A percentile compares a stretch with the other conserved stretches of the same genome.
Evolutionary conservation across 1,284 basidiomycete genomes (phyloP).

Genomic region (Coniferiporia sulphurascens): DNA sequence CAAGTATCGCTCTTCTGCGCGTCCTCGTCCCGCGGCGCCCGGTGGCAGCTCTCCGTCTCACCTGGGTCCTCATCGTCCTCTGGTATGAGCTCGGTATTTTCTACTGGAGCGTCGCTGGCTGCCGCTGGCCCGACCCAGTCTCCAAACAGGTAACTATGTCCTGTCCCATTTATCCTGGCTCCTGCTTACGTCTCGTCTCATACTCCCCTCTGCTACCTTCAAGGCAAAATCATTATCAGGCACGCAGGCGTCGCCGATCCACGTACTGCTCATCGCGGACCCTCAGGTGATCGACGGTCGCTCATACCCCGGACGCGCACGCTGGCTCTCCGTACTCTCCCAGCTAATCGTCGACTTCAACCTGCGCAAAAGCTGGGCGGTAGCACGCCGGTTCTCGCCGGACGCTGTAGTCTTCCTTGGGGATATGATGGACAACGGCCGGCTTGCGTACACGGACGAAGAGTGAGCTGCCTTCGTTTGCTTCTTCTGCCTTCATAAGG

Average conservation of each 20-base stretch:
- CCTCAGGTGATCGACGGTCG: constrained; percentile 64
- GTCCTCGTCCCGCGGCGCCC: background rate
- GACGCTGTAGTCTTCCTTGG: constrained; percentile 78
- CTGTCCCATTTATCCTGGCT: background rate
- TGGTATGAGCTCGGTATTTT: constrained; percentile 69
- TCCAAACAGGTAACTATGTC: constrained; percentile 16
- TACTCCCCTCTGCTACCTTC: background rate
- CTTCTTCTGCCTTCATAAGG: background rate
- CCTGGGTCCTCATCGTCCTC: constrained; percentile 57
- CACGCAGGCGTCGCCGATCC: constrained; percentile 36
- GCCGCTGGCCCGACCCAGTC: constrained; percentile 46
- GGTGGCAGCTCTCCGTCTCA: constrained; percentile 43
- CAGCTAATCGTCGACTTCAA: constrained; percentile 62
- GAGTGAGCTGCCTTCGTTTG: constrained; percentile 50
- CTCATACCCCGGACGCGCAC: constrained; percentile 37
- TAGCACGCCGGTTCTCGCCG: constrained; percentile 51
- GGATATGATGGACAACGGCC: constrained; percentile 72
- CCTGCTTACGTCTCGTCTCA: background rate
- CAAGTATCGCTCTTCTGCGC: background rate
- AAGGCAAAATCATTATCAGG: background rate
- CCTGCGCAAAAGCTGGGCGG: constrained; percentile 73
- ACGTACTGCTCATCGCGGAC: constrained; percentile 73
- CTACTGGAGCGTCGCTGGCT: constrained; percentile 43
- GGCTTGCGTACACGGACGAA: constrained; percentile 46
- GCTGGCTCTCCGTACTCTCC: constrained; percentile 38